A percentile compares a stretch with the other conserved stretches of the same genome.
Conservation (phyloP, 805 yeast genomes). For the Kuraishia ogatae region DNA sequence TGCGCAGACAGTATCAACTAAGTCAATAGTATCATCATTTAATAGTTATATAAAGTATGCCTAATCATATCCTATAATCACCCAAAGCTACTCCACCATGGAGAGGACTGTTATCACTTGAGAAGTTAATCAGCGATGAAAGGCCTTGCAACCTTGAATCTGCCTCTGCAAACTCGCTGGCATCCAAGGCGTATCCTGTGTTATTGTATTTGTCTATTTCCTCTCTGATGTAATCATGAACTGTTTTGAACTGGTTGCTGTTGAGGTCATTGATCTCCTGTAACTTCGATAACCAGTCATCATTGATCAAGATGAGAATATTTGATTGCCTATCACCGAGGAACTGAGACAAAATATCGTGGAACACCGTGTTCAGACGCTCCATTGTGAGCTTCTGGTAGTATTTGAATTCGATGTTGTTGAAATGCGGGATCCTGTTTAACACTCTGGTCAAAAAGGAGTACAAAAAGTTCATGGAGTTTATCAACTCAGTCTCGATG, state of each 20-base stretch:
- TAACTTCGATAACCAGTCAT: constrained; percentile 21
- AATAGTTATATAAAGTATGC: not conserved
- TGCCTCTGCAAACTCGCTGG: constrained; percentile 1
- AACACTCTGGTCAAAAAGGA: constrained; percentile 47
- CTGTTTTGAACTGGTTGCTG: constrained; percentile 16
- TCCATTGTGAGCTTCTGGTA: constrained; percentile 24
- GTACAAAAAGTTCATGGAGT: constrained; percentile 55
- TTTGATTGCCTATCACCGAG: constrained; percentile 22
- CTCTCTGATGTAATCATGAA: constrained; percentile 14
- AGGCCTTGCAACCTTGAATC: constrained; percentile 7
- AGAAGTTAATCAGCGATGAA: constrained; percentile 7
- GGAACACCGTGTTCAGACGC: constrained; percentile 22
- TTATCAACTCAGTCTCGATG: constrained; percentile 41
- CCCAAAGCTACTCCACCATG: constrained; percentile 5
- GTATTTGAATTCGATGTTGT: constrained; percentile 45
- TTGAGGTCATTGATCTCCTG: constrained; percentile 20
- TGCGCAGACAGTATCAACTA: too few relatives aligned
- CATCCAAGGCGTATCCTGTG: constrained; percentile 8
- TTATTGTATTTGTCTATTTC: constrained; percentile 18
- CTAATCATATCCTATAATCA: not conserved
- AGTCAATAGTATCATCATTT: not conserved
- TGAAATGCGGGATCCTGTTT: constrained; percentile 59
- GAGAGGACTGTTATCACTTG: constrained; percentile 9
- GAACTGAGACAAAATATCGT: constrained; percentile 16
- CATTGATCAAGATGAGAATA: constrained; percentile 20